Base-by-base conservation (phyloP, 768 basidiomycete genomes). In the Hygrocybe coccinea region DNA sequence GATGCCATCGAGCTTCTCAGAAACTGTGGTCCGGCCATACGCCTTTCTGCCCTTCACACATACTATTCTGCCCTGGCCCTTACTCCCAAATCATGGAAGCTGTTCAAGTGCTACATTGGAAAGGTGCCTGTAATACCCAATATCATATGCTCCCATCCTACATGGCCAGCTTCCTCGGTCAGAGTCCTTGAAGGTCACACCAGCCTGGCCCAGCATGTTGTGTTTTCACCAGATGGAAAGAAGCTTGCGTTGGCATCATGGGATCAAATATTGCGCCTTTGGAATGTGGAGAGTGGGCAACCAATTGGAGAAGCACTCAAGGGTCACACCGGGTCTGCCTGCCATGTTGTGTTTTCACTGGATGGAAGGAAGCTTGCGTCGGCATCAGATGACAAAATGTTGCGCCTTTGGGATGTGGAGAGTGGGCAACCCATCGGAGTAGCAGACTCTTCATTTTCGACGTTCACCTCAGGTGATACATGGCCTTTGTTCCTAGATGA, bases 281-380 rank as follows among this genome's bases (percentile, higher is more conserved):
- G 29, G 29, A 8, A 29, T 29, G 8, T 29, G 4, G 29, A 29
- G 29, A 29, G 29, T 29, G 29, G 29, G 4, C 29, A 29, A 29
- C 29, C 29, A 3, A 56, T 62, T 11, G 60, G 61, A n/a, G 64
- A 52, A 21, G 62, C 64, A 2, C 58, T 69, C 34, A 41, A 45
- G 0, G 57, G 62, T 2, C 54, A 35, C 37, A 56, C 54, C 19
- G 33, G 58, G 3, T 36, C 44, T 15, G 56, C 70, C 38, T 58
- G 49, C 11, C 44, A 24, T 48, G 57, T 71, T 2, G 53, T 37
- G n/a, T 71, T 71, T 47, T 71, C 70, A 12, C 63, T 67, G 6
- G 44, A 70, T 51, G 58, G 74, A 5, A 68, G 66, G 37, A 66
- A 72, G 49, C 62, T 82, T 21, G 60, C 54, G 5, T 39, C 56